Conservation (phyloP, 371 early-diverging fungal species). For the Lichtheimia ramosa region DNA sequence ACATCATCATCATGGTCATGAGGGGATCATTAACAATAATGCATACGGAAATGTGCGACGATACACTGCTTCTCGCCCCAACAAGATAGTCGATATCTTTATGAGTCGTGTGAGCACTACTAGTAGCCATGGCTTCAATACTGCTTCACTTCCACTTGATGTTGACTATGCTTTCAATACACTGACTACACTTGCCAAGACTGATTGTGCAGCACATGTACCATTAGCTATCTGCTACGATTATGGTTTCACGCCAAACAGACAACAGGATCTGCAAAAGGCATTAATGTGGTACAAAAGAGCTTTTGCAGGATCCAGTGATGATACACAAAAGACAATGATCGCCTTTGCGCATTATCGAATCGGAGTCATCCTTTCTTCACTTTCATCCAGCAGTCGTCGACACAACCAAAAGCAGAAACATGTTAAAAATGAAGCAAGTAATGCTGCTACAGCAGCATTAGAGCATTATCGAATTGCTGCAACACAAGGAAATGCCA, state of each 20-base stretch:
- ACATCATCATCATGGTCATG: neutral
- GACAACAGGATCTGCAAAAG: slow-evolving; percentile 2
- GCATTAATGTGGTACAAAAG: slow-evolving; percentile 91
- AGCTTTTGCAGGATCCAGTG: slow-evolving; percentile 62
- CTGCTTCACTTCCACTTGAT: neutral
- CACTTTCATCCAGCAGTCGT: too few species aligned
- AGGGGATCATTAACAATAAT: neutral
- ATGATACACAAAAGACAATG: neutral
- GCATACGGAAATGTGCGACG: neutral
- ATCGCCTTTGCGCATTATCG: slow-evolving; percentile 11
- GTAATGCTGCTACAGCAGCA: neutral
- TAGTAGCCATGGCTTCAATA: neutral
- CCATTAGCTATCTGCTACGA: slow-evolving; percentile 7
- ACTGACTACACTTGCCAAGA: slow-evolving; percentile 1
- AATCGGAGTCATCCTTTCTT: neutral
- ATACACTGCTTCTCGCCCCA: neutral
- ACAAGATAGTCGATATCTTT: slow-evolving; percentile 4
- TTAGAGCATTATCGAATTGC: slow-evolving; percentile 4
- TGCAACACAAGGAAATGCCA: slow-evolving; percentile 23
- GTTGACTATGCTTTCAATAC: neutral
- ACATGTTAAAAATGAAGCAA: neutral
- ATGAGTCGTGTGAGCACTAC: slow-evolving; percentile 5
- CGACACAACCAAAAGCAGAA: neutral
- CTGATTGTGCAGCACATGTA: neutral
- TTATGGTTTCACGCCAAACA: slow-evolving; percentile 7